Conservation (phyloP, 257 asterid species). For the Echites panduratus region DNA sequence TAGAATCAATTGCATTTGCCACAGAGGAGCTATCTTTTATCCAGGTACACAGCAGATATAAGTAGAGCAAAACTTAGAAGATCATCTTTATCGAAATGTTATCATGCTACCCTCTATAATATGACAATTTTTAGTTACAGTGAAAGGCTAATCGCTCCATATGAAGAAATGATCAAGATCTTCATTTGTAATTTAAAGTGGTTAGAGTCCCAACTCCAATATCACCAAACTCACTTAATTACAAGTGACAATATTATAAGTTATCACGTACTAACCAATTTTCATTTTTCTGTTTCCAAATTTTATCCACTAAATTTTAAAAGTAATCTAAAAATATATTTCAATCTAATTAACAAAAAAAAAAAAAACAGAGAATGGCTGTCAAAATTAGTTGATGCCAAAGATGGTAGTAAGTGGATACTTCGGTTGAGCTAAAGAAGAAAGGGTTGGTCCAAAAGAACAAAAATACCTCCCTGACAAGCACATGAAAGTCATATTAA, state of each 20-base stretch:
- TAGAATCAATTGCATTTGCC: not conserved
- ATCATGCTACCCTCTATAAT: not conserved
- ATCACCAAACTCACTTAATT: not conserved
- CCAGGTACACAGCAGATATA: not conserved
- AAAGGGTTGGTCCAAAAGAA: not conserved
- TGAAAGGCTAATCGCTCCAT: not conserved
- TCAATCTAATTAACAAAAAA: not conserved
- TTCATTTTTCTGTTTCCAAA: not conserved
- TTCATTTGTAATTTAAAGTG: not conserved
- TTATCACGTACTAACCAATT: not conserved
- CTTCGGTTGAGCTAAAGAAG: not conserved
- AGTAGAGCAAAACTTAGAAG: not conserved
- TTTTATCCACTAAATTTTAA: not conserved
- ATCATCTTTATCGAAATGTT: not conserved
- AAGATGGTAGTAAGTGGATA: not conserved
- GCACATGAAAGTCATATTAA: not conserved
- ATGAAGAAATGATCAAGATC: not conserved
- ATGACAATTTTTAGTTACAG: not conserved
- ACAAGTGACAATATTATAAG: not conserved
- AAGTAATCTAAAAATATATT: not conserved
- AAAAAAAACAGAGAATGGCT: not conserved
- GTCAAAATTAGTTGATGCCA: not conserved
- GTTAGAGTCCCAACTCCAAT: slow-evolving; percentile 1
- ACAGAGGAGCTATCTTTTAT: not conserved
- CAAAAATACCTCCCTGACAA: not conserved